phyloP scores from a whole-genome alignment of 2,329 filamentous ascomycete genomes.

The Ophiostoma ips region DNA sequence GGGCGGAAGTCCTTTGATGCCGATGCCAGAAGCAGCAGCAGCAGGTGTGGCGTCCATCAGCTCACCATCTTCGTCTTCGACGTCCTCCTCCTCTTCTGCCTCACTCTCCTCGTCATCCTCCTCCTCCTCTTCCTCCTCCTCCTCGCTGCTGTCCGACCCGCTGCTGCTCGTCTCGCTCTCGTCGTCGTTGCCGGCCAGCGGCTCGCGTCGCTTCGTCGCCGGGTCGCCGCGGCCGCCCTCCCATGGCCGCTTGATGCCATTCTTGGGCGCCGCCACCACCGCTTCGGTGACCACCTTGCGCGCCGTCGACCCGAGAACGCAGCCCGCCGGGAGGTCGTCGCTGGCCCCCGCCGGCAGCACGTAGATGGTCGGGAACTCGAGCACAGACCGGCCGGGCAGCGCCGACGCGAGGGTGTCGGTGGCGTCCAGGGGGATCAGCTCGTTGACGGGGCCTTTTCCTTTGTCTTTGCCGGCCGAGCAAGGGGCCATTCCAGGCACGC shows the following conservation, averaged over 20 bases:
- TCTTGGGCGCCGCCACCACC: neutral
- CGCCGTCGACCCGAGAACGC: constrained; percentile 15
- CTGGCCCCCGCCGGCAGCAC: constrained; percentile 29
- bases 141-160: constrained; percentile 5
- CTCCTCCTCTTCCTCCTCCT: neutral
- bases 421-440: constrained; percentile 40
- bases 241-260: neutral
- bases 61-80: neutral
- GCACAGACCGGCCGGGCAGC: constrained; percentile 42
- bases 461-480: neutral
- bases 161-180: constrained; percentile 14
- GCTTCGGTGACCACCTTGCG: constrained; percentile 3
- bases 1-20: neutral
- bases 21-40: too few relatives aligned
- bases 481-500: neutral
- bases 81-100: neutral
- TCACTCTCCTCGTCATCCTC: neutral
- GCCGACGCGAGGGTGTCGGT: constrained; percentile 33
- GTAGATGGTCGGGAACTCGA: constrained; percentile 63
- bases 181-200: neutral
- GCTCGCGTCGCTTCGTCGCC: constrained; percentile 6
- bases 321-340: constrained; percentile 14
- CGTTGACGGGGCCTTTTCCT: constrained; percentile 10
- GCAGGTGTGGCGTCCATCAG: neutral
- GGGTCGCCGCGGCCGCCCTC: neutral